phyloP scores from a whole-genome alignment of 2,329 filamentous ascomycete genomes.

The Graphiopsis chlorocephala region DNA sequence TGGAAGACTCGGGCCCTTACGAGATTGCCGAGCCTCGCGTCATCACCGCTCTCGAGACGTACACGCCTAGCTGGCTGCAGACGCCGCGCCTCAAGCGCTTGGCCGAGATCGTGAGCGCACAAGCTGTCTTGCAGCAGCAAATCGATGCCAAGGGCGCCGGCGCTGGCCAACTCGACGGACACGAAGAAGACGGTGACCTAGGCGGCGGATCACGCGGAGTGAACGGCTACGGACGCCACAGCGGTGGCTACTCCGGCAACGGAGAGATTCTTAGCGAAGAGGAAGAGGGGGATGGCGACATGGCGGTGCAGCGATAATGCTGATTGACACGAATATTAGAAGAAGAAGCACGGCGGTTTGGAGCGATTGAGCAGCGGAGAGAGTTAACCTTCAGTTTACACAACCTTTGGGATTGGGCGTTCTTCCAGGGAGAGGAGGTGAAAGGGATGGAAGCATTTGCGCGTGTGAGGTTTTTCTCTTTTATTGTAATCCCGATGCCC shows the following conservation, averaged over 20 bases:
- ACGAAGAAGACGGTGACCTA: conserved; percentile 11
- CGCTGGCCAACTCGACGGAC: conserved; percentile 1
- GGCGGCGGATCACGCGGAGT: background rate
- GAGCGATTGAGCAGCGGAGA: background rate
- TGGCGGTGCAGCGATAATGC: background rate
- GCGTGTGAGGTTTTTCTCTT: background rate
- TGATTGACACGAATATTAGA: background rate
- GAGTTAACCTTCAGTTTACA: background rate
- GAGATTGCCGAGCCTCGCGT: conserved; percentile 96
- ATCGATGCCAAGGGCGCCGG: conserved; percentile 13
- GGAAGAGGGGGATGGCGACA: background rate
- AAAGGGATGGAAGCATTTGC: background rate
- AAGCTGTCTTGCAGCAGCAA: conserved; percentile 78
- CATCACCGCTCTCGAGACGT: conserved; percentile 95
- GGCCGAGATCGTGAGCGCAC: conserved; percentile 95
- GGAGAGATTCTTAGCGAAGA: conserved; percentile 11
- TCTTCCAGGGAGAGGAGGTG: background rate
- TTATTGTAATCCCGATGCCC: background rate
- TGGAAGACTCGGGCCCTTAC: conserved; percentile 98
- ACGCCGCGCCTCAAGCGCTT: conserved; percentile 90
- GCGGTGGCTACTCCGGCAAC: conserved; percentile 2
- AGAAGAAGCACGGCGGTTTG: background rate
- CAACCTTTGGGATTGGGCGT: background rate
- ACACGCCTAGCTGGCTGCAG: conserved; percentile 97
- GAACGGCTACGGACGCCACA: conserved; percentile 9